Base-by-base conservation (phyloP, 768 basidiomycete genomes). In the Collybia sordida region DNA sequence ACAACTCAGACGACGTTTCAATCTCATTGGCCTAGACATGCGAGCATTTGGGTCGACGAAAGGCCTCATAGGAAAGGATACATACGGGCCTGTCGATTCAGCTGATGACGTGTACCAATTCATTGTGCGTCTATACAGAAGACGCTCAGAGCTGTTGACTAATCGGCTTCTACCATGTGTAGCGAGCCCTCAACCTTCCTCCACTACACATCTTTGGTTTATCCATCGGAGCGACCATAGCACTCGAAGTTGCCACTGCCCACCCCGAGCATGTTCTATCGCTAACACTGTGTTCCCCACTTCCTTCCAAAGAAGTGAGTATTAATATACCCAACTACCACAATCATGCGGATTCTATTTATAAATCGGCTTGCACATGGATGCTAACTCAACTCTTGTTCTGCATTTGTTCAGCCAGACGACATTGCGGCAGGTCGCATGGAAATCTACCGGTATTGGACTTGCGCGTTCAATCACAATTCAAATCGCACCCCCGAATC, bases 11-110 rank as follows among this genome's bases (percentile, higher is more conserved):
- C 37, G 52, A 25, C 54, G 43, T 9, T 67, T 65, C 54, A 68
- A 66, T 52, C 59, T 68, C 8, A 59, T 68, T 11, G 60, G 60
- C 1, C 49, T 68, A 15, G 64, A 67, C 46, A 56, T 63, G 50
- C 53, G 59, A 28, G 58, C 49, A 14, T 61, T 61, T 47, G 66
- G 66, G n/a, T 39, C 46, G 7, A 60, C 65, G 8, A 50, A 38
- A 34, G 66, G 65, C 2, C 38, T 27, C 4, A 58, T 64, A 3
- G 34, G 6, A 15, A 55, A 54, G 28, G 34, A 54, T 2, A 47
- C 48, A 0, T 64, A 64, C 41, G 53, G 50, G 19, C 58, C 56
- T 7, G 45, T 45, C 21, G 62, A 63, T 45, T 64, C 64, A 14
- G 65, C 60, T 25, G 64, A 64, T 34, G 65, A 68, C 25, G 45